These are phyloP conservation scores for Starmerella lactis-condensi DNA, from an alignment of 805 yeast genomes.

Conservation along the genomic window DNA sequence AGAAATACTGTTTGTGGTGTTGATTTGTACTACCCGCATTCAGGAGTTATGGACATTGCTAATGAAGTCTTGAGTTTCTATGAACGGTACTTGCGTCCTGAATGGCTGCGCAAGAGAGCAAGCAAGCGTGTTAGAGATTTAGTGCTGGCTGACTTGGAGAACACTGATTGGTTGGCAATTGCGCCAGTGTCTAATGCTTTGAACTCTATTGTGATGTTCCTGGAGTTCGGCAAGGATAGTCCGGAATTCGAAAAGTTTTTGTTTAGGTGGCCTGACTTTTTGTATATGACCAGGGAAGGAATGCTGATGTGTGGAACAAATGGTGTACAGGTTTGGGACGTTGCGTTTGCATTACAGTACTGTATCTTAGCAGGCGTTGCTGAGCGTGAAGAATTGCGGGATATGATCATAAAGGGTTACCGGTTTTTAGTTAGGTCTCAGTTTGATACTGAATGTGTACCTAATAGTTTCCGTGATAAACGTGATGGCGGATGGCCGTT, in stretches of 20 bases:
- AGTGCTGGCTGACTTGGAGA: conserved; percentile 51
- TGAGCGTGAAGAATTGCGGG: conserved; percentile 43
- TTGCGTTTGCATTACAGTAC: conserved; percentile 77
- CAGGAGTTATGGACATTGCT: conserved; percentile 40
- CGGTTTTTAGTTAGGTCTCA: conserved; percentile 65
- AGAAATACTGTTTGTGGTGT: conserved; percentile 79
- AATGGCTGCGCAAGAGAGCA: conserved; percentile 41
- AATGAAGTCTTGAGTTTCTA: conserved; percentile 44
- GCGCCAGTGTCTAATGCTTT: conserved; percentile 90
- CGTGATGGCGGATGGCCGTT: conserved; percentile 91
- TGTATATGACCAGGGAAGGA: conserved; percentile 79
- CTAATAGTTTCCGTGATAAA: conserved; percentile 64
- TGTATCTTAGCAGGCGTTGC: conserved; percentile 63
- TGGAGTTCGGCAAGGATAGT: conserved; percentile 56
- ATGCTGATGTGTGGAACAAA: conserved; percentile 91
- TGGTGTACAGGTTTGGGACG: conserved; percentile 96
- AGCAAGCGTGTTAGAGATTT: conserved; percentile 40
- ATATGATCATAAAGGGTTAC: conserved; percentile 45
- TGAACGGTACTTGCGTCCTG: conserved; percentile 58
- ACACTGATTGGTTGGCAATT: conserved; percentile 66
- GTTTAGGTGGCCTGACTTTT: conserved; percentile 49
- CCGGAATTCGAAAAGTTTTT: conserved; percentile 36
- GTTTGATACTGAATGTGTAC: conserved; percentile 59
- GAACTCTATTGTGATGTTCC: conserved; percentile 49
- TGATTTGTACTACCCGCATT: conserved; percentile 87